Percentiles rank a stretch among this genome's conserved stretches.
phyloP scores from a whole-genome alignment of 2,329 filamentous ascomycete genomes.

The Fusarium sp. region DNA sequence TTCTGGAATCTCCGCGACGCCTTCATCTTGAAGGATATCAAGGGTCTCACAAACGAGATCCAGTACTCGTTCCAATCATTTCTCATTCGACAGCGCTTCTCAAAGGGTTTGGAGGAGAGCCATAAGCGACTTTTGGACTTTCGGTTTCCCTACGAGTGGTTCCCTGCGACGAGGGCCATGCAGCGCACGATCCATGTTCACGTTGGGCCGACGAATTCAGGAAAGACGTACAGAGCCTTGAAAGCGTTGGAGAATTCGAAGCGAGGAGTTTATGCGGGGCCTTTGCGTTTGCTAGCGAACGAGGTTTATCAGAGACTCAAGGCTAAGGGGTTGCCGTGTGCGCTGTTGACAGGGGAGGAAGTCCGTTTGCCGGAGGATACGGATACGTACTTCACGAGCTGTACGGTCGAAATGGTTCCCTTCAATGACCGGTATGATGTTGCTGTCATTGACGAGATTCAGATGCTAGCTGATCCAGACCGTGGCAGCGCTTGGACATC shows the following conservation, averaged over 20 bases:
- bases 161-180: constrained; percentile 79
- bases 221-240: constrained; percentile 95
- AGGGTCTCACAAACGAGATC: constrained; percentile 66
- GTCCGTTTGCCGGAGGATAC: constrained; percentile 71
- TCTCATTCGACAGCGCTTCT: constrained; percentile 66
- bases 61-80: constrained; percentile 75
- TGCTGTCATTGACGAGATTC: constrained; percentile 97
- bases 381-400: constrained; percentile 74
- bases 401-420: constrained; percentile 90
- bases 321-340: constrained; percentile 79
- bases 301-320: constrained; percentile 92
- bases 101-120: constrained; percentile 62
- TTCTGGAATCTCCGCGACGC: constrained; percentile 68
- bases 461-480: constrained; percentile 86
- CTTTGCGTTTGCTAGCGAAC: constrained; percentile 86
- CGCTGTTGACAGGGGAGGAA: constrained; percentile 91
- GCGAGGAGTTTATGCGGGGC: constrained; percentile 88
- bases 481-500: constrained; percentile 96
- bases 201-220: constrained; percentile 96
- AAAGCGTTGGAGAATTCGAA: constrained; percentile 81
- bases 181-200: constrained; percentile 90
- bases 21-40: constrained; percentile 63
- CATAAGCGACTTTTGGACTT: constrained; percentile 80
- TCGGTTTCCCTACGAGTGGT: constrained; percentile 93
- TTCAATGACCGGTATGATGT: constrained; percentile 75